These are phyloP conservation scores for Exsudoporus frostii DNA, from an alignment of 768 basidiomycete species.

Conservation along the genomic window DNA sequence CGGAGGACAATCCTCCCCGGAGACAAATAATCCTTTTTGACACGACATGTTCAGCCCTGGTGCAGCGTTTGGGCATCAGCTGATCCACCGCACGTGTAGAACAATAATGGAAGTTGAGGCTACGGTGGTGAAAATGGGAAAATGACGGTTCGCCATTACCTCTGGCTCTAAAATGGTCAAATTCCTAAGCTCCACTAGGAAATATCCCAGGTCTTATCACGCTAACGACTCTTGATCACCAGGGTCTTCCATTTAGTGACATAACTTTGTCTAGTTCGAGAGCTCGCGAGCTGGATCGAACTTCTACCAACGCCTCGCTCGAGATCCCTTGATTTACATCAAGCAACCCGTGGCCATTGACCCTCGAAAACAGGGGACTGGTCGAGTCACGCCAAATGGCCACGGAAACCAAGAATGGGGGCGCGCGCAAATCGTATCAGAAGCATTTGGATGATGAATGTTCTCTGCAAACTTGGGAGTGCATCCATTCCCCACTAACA, in stretches of 20 bases:
- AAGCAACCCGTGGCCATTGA: slow-evolving; percentile 6
- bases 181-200: slow-evolving; percentile 24
- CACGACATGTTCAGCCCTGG: slow-evolving; percentile 17
- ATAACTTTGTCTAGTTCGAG: slow-evolving; percentile 20
- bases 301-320: slow-evolving; percentile 6
- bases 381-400: not conserved
- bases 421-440: slow-evolving; percentile 18
- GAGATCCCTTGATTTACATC: slow-evolving; percentile 20
- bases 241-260: slow-evolving; percentile 31
- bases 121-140: slow-evolving; percentile 26
- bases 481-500: slow-evolving; percentile 26
- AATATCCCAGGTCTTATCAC: slow-evolving; percentile 20
- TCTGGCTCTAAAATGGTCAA: slow-evolving; percentile 21
- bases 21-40: slow-evolving; percentile 22
- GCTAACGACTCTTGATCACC: slow-evolving; percentile 24
- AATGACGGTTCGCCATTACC: slow-evolving; percentile 14
- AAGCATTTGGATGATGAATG: slow-evolving; percentile 19
- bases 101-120: slow-evolving; percentile 34
- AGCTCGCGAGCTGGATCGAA: slow-evolving; percentile 6
- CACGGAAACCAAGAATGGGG: slow-evolving; percentile 8
- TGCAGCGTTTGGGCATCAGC: slow-evolving; percentile 20
- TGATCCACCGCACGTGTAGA: slow-evolving; percentile 30
- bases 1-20: slow-evolving; percentile 25
- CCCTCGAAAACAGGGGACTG: slow-evolving; percentile 21
- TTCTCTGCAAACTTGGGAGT: slow-evolving; percentile 14